Percentiles rank a stretch among this genome's conserved stretches.
These are phyloP conservation scores for Oryza nivara DNA, from an alignment of 176 grass and related monocot genomes.

Conservation along the genomic window DNA sequence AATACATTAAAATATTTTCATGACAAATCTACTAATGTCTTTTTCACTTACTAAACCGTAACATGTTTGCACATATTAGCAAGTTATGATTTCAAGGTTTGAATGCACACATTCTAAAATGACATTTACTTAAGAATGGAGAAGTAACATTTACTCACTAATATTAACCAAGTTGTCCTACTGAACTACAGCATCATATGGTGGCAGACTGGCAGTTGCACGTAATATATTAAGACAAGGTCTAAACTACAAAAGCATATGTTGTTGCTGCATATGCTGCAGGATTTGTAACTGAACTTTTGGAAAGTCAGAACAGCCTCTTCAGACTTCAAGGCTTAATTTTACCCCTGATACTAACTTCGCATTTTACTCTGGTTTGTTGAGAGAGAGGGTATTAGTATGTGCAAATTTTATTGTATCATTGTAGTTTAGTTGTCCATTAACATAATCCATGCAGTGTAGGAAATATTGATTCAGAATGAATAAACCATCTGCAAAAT, in stretches of 20 bases:
- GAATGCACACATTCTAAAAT: background rate
- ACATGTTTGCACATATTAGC: background rate
- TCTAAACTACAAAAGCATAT: conserved; percentile 11
- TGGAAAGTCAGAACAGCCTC: background rate
- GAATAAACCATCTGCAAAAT: conserved; percentile 17
- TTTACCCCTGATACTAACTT: background rate
- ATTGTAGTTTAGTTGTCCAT: conserved; percentile 16
- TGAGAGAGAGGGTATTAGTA: background rate
- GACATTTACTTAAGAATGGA: background rate
- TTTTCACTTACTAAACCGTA: background rate
- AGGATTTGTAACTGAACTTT: conserved; percentile 4
- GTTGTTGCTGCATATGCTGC: background rate
- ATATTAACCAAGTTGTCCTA: background rate
- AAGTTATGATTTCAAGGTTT: background rate
- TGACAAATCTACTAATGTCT: background rate
- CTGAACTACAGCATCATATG: conserved; percentile 25
- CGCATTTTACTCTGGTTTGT: background rate
- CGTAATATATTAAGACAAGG: background rate
- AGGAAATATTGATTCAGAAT: conserved; percentile 7
- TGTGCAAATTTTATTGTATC: background rate
- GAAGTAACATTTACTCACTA: background rate
- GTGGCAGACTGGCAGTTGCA: background rate
- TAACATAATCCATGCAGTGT: conserved; percentile 3
- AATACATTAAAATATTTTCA: background rate
- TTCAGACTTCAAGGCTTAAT: background rate